Evolutionary conservation across 73 alveolate species (phyloP).

Genomic region (Effrenium voratum): DNA sequence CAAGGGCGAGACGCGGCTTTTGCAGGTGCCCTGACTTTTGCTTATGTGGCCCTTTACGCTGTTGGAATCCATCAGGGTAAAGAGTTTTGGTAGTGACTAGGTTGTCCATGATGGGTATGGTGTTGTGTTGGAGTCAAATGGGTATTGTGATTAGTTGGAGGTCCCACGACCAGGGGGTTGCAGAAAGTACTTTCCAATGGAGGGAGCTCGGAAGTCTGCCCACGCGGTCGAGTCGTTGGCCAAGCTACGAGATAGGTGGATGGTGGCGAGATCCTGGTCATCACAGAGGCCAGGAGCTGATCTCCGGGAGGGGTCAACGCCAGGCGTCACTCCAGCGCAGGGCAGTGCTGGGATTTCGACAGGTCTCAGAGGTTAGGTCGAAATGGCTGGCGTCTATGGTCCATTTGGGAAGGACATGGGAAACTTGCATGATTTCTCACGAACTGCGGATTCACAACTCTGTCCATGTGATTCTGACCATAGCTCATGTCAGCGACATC

Average conservation of each 20-base stretch:
- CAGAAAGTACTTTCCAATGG: too few species aligned
- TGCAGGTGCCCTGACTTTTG: neutral
- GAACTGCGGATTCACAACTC: neutral
- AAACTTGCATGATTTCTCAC: neutral
- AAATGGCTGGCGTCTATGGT: neutral
- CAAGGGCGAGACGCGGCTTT: constrained; percentile 54
- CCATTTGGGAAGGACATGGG: neutral
- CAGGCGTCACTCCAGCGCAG: neutral
- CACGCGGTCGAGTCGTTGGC: neutral
- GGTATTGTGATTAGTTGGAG: too few species aligned
- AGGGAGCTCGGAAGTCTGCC: too few species aligned
- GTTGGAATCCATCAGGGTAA: neutral
- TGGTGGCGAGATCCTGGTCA: constrained; percentile 56
- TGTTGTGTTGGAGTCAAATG: too few species aligned
- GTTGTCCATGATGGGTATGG: too few species aligned
- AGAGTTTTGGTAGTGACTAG: too few species aligned
- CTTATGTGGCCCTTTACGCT: neutral
- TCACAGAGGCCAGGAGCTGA: constrained; percentile 29
- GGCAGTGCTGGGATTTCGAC: neutral
- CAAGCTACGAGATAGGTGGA: neutral
- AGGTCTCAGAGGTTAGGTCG: neutral
- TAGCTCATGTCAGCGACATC: too few species aligned
- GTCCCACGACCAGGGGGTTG: too few species aligned
- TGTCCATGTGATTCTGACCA: too few species aligned
- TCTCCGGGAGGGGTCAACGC: neutral